Base-by-base conservation (phyloP, 2,329 filamentous ascomycete genomes). In the Metarhizium humberi region DNA sequence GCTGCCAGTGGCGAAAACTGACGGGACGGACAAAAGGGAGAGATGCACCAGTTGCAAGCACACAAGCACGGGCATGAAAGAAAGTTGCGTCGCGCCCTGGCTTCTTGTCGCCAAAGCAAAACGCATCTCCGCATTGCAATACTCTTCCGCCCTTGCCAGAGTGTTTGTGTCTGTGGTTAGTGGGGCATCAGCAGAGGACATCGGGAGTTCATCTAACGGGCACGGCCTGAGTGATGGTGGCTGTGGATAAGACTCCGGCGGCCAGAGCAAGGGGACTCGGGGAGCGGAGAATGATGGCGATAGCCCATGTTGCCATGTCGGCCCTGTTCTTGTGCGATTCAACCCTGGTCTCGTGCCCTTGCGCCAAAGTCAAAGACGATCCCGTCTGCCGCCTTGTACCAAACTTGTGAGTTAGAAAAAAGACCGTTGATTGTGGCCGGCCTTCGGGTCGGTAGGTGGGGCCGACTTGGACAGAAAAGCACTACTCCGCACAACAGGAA, bases 401-500 rank as follows among this genome's bases (percentile, higher is more conserved):
- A 34, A 11, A 34, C 25, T 25, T 4, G 10, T 11, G 32, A 34
- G 10, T 34, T 11, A 7, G 4, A 4, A 7, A 34, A 34, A 34
- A 8, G 2, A 34, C 32, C 32, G 32, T 34, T 6, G 14, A 6
- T 14, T 20, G 6, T 18, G 6, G 45, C 45, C 45, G 13, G 45
- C n/a, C 53, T 46, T 34, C 48, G 53, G 53, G 16, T 55, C 48
- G 53, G 53, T 47, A 55, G 30, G 48, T 51, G 53, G 53, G 48
- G 48, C 53, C 53, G 53, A 14, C 10, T 8, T 20, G 20, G 45
- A 48, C 45, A 16, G 20, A 30, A 48, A 16, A n/a, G 1, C 42
- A 45, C 4, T 10, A 25, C 20, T 25, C 20, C 20, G 20, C 20
- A 25, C 10, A 25, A 6, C 32, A 34, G 32, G 32, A 7, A 34